Conservation (phyloP, 176 grass and related monocot species). For the Puya raimondii region DNA sequence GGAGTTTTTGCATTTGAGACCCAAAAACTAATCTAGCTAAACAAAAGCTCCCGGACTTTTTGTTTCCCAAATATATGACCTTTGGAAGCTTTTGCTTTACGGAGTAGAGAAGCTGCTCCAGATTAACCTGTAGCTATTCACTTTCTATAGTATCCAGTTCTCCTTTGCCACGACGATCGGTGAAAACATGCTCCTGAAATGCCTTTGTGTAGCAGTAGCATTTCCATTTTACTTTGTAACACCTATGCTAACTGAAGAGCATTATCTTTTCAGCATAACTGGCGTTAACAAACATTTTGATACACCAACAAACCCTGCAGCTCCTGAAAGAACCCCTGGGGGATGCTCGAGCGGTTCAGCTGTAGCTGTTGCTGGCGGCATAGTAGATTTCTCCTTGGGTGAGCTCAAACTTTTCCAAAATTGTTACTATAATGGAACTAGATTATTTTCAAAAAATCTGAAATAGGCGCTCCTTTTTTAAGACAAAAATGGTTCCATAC, state of each 20-base stretch:
- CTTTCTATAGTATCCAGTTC: no score
- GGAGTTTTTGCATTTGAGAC: no score
- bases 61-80: no score
- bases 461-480: no score
- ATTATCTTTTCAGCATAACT: constrained; percentile 49
- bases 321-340: constrained; percentile 55
- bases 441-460: background rate
- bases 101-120: background rate
- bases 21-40: no score
- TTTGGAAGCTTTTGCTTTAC: background rate
- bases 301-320: constrained; percentile 68
- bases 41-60: no score
- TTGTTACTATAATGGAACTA: constrained; percentile 4
- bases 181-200: background rate
- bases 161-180: no score
- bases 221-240: background rate
- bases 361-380: constrained; percentile 74
- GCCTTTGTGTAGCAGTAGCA: background rate
- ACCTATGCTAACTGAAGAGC: background rate
- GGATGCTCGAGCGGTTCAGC: constrained; percentile 96
- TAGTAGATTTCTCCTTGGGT: constrained; percentile 98
- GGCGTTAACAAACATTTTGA: constrained; percentile 87
- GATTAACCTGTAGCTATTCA: no score
- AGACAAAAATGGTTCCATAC: no score
- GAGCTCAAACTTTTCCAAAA: constrained; percentile 6